Evolutionary conservation across 495 filamentous ascomycete species (phyloP).

Genomic region (Aspergillus bridgeri): DNA sequence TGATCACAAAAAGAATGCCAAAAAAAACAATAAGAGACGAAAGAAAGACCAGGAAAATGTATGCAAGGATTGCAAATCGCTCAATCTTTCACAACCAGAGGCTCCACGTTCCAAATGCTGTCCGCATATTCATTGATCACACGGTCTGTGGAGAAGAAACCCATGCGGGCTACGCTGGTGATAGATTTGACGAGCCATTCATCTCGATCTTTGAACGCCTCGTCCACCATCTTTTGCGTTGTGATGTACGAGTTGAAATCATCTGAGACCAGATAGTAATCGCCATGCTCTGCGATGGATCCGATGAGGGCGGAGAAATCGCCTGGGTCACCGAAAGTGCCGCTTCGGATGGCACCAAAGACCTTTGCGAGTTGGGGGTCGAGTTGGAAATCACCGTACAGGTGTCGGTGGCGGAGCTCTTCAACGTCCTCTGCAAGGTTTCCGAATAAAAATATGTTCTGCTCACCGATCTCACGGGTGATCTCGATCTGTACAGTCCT

Average conservation of each 20-base stretch:
- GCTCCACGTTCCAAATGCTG: conserved; percentile 93
- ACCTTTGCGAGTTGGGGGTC: conserved; percentile 74
- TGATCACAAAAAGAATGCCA: neutral
- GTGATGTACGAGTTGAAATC: conserved; percentile 93
- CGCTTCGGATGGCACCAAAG: conserved; percentile 74
- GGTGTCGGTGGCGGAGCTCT: conserved; percentile 87
- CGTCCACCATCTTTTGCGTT: conserved; percentile 85
- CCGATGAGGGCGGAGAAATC: conserved; percentile 77
- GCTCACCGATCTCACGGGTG: conserved; percentile 90
- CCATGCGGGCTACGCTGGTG: conserved; percentile 84
- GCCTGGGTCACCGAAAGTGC: conserved; percentile 70
- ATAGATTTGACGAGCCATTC: conserved; percentile 90
- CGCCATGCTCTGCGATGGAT: conserved; percentile 85
- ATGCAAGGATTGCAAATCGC: neutral
- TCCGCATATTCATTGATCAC: conserved; percentile 98
- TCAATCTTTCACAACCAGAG: conserved; percentile 45
- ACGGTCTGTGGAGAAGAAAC: conserved; percentile 94
- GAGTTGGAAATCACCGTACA: conserved; percentile 72
- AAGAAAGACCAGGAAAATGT: neutral
- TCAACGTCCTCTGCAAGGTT: conserved; percentile 96
- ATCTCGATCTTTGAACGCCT: conserved; percentile 85
- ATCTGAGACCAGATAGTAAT: conserved; percentile 96
- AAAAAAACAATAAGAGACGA: neutral
- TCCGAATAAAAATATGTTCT: conserved; percentile 98
- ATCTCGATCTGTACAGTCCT: conserved; percentile 73